Evolutionary conservation across 2,329 filamentous ascomycete genomes (phyloP).

Genomic region (Coniella vitis): DNA sequence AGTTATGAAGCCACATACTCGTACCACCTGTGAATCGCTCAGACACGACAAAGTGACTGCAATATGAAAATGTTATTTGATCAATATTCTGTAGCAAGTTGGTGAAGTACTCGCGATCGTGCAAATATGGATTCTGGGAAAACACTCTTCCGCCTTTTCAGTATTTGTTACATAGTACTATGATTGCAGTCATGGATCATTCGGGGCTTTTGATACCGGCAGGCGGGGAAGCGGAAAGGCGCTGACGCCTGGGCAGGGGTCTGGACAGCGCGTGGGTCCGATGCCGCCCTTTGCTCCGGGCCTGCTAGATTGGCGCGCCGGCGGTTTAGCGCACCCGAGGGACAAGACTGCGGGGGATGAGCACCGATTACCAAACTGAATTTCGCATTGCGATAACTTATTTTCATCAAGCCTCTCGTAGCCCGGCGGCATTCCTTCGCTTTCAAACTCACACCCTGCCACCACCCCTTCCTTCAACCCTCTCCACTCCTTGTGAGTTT

Average conservation of each 20-base stretch:
- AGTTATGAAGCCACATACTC: too few species aligned
- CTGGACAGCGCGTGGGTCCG: slow-evolving; percentile 3
- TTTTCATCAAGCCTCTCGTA: neutral
- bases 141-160: neutral
- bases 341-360: slow-evolving; percentile 6
- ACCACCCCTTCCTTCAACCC: neutral
- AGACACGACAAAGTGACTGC: too few species aligned
- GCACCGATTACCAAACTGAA: slow-evolving; percentile 1
- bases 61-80: too few species aligned
- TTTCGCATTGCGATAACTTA: slow-evolving; percentile 2
- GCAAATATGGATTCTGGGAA: neutral
- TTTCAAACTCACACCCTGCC: neutral
- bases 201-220: too few species aligned
- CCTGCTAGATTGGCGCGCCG: neutral
- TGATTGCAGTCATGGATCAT: too few species aligned
- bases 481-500: slow-evolving; percentile 9
- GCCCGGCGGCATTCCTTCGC: neutral
- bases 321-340: too few species aligned
- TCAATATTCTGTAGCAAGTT: too few species aligned
- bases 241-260: neutral
- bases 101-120: too few species aligned
- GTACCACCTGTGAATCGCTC: too few species aligned
- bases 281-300: slow-evolving; percentile 9
- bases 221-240: too few species aligned
- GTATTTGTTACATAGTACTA: too few species aligned